phyloP scores from a whole-genome alignment of 768 basidiomycete species.

The Chalciporus piperatus region DNA sequence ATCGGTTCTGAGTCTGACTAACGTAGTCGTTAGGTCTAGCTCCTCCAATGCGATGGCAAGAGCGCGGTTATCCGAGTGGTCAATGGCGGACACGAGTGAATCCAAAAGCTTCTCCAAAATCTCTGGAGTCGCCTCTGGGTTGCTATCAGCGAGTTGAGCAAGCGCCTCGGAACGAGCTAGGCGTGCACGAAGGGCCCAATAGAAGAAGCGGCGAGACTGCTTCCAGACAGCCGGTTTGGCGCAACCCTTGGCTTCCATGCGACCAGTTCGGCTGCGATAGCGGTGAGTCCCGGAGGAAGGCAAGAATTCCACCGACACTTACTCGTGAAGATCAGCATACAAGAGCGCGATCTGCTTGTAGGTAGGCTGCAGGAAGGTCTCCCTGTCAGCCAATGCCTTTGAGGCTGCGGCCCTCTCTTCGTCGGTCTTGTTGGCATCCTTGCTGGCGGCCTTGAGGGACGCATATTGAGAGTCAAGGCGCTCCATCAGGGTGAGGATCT shows the following conservation, averaged over 20 bases:
- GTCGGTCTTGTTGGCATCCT: constrained; percentile 65
- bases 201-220: constrained; percentile 84
- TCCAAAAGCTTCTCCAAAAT: constrained; percentile 66
- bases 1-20: constrained; percentile 67
- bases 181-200: constrained; percentile 89
- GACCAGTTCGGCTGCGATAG: constrained; percentile 72
- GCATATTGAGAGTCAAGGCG: constrained; percentile 86
- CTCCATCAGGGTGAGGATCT: constrained; percentile 88
- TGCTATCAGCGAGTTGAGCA: constrained; percentile 61
- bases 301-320: constrained; percentile 32
- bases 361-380: constrained; percentile 78
- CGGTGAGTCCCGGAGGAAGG: constrained; percentile 3
- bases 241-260: constrained; percentile 98
- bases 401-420: constrained; percentile 74
- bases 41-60: constrained; percentile 67
- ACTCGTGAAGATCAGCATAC: constrained; percentile 98
- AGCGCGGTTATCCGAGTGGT: constrained; percentile 51
- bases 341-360: constrained; percentile 93
- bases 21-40: constrained; percentile 60
- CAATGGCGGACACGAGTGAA: constrained; percentile 54
- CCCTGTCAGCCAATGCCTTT: constrained; percentile 68
- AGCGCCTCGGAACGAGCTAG: constrained; percentile 67
- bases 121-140: constrained; percentile 65
- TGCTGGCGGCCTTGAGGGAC: constrained; percentile 74
- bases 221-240: constrained; percentile 87